Evolutionary conservation across 371 early-diverging fungal species (phyloP).

Genomic region (Mortierella sp.): DNA sequence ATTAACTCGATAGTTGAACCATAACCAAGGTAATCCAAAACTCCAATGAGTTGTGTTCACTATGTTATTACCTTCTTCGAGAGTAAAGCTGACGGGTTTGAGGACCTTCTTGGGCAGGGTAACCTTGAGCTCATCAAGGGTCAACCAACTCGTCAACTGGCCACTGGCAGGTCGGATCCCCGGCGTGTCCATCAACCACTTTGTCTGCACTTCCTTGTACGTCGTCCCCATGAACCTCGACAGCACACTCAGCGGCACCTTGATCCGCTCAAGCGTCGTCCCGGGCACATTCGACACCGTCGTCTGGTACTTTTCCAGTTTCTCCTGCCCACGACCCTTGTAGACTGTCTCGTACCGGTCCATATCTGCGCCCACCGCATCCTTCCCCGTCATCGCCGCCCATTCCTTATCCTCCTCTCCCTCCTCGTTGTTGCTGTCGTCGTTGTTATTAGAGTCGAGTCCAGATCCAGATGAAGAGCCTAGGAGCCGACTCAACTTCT

Average conservation of each 20-base stretch:
- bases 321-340: constrained; percentile 32
- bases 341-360: constrained; percentile 24
- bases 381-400: constrained; percentile 36
- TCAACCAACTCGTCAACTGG: constrained; percentile 37
- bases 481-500: constrained; percentile 26
- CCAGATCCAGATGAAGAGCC: background rate
- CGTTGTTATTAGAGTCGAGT: background rate
- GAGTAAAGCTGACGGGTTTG: constrained; percentile 43
- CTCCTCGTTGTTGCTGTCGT: background rate
- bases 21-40: background rate
- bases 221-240: constrained; percentile 25
- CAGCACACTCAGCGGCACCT: constrained; percentile 40
- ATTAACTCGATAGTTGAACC: background rate
- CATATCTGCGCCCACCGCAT: constrained; percentile 19
- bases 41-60: background rate
- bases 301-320: constrained; percentile 28
- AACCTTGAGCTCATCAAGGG: constrained; percentile 50
- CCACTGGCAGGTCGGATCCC: constrained; percentile 35
- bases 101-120: constrained; percentile 45
- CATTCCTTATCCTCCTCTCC: constrained; percentile 21
- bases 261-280: constrained; percentile 44
- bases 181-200: constrained; percentile 53
- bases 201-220: constrained; percentile 31
- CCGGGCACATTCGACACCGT: constrained; percentile 55
- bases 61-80: constrained; percentile 47